Conservation (phyloP, 768 basidiomycete species). For the Suillus alpinus region DNA sequence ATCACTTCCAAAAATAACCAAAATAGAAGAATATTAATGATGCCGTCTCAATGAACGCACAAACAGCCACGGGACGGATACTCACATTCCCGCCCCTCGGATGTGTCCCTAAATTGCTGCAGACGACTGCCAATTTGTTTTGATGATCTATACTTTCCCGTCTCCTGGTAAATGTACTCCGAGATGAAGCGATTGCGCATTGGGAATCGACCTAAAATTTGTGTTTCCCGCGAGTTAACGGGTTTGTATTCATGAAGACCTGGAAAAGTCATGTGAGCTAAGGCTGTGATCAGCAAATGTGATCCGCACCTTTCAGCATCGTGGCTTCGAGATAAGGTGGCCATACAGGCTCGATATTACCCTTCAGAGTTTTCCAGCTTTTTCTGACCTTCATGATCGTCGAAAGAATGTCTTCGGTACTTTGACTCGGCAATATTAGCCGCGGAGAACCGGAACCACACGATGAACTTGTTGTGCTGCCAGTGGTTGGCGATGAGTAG, state of each 20-base stretch:
- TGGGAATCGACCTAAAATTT: slow-evolving; percentile 72
- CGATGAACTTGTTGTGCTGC: background rate
- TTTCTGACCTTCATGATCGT: slow-evolving; percentile 68
- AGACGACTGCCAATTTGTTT: slow-evolving; percentile 82
- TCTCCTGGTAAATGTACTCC: slow-evolving; percentile 67
- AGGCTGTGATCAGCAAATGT: slow-evolving; percentile 8
- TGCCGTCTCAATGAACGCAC: slow-evolving; percentile 26
- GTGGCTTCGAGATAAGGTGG: slow-evolving; percentile 77
- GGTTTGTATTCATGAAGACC: slow-evolving; percentile 73
- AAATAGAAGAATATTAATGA: slow-evolving; percentile 25
- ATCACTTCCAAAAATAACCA: slow-evolving; percentile 33
- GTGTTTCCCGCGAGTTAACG: slow-evolving; percentile 68
- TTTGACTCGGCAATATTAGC: slow-evolving; percentile 16
- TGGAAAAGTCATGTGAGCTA: slow-evolving; percentile 28
- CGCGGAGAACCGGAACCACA: slow-evolving; percentile 1
- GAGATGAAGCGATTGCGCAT: slow-evolving; percentile 80
- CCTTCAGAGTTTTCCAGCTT: slow-evolving; percentile 72
- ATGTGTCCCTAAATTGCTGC: slow-evolving; percentile 74
- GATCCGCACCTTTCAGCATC: slow-evolving; percentile 61
- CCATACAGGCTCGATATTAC: slow-evolving; percentile 71
- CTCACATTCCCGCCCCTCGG: slow-evolving; percentile 70
- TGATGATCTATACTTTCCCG: slow-evolving; percentile 67
- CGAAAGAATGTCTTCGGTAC: slow-evolving; percentile 54
- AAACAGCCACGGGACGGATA: slow-evolving; percentile 14
- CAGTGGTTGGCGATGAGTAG: background rate